phyloP scores from a whole-genome alignment of 1,139 yeast genomes.

The Spathaspora jeffriesii region DNA sequence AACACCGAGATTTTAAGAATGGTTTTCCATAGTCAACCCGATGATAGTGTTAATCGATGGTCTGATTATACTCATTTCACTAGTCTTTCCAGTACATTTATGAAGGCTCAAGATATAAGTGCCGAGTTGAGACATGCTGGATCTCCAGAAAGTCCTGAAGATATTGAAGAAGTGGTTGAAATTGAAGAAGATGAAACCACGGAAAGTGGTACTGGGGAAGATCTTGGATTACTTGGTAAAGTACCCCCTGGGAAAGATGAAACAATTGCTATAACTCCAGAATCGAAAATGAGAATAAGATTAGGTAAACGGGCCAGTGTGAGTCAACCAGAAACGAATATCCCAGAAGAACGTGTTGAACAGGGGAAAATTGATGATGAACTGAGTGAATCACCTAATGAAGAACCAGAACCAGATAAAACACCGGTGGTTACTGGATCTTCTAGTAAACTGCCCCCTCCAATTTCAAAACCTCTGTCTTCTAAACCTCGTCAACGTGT shows the following conservation, averaged over 20 bases:
- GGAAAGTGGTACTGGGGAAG: constrained; percentile 18
- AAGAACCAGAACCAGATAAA: constrained; percentile 3
- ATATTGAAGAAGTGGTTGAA: constrained; percentile 3
- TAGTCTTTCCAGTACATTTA: constrained; percentile 57
- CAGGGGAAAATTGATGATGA: neutral
- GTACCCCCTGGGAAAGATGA: constrained; percentile 28
- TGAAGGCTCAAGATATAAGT: constrained; percentile 46
- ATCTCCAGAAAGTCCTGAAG: constrained; percentile 11
- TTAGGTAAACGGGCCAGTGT: constrained; percentile 8
- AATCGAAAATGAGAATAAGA: constrained; percentile 9
- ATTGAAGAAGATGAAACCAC: constrained; percentile 13
- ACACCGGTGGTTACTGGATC: neutral
- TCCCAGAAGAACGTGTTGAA: neutral
- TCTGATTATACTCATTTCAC: constrained; percentile 77
- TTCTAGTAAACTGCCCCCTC: neutral
- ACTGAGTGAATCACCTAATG: constrained; percentile 5
- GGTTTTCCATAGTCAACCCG: constrained; percentile 95
- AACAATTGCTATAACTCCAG: constrained; percentile 7
- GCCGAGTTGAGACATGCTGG: constrained; percentile 19
- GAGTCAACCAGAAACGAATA: neutral
- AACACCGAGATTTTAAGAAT: constrained; percentile 81
- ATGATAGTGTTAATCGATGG: constrained; percentile 87
- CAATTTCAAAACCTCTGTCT: neutral
- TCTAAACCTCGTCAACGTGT: neutral
- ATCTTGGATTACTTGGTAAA: constrained; percentile 40